Conservation (phyloP, 352 stramenopile genomes). For the Globisporangium parvum region DNA sequence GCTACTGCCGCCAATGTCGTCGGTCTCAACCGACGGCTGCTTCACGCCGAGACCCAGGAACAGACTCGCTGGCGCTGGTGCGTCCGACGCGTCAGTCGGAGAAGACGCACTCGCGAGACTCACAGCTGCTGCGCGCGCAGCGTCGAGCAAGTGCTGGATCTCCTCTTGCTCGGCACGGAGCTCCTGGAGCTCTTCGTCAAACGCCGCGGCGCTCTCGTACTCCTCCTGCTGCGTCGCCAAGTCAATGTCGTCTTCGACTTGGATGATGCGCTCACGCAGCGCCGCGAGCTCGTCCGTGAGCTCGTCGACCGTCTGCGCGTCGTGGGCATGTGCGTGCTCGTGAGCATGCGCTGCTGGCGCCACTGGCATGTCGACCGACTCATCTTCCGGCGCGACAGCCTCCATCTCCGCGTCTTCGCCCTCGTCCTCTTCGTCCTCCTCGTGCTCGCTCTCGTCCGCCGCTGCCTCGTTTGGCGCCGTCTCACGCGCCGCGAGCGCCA, state of each 20-base stretch:
- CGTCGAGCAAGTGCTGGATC: constrained; percentile 26
- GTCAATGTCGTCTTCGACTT: constrained; percentile 63
- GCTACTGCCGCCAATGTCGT: not conserved
- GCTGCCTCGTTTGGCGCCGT: constrained; percentile 2
- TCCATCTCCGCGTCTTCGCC: constrained; percentile 21
- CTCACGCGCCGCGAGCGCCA: constrained; percentile 20
- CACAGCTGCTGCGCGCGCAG: not conserved
- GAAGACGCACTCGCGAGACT: not conserved
- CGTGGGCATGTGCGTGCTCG: constrained; percentile 1
- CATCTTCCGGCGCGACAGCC: constrained; percentile 21
- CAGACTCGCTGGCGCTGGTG: constrained; percentile 14
- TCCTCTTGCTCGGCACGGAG: constrained; percentile 46
- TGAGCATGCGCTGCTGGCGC: not conserved
- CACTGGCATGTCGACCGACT: not conserved
- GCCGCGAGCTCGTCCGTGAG: constrained; percentile 34
- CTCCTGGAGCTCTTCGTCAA: constrained; percentile 63
- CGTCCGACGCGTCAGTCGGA: not conserved
- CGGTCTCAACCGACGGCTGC: constrained; percentile 7
- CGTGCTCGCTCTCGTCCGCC: constrained; percentile 14
- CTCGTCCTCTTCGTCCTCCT: constrained; percentile 17
- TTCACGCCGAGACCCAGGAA: constrained; percentile 27
- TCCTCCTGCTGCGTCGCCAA: constrained; percentile 63
- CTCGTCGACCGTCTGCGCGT: constrained; percentile 23
- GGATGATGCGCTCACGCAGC: constrained; percentile 39
- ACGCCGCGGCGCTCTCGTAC: constrained; percentile 46